A percentile compares a stretch with the other conserved stretches of the same genome.
Evolutionary conservation across 108 stramenopile species (phyloP).

Genomic region (Nannochloropsis oceanica): DNA sequence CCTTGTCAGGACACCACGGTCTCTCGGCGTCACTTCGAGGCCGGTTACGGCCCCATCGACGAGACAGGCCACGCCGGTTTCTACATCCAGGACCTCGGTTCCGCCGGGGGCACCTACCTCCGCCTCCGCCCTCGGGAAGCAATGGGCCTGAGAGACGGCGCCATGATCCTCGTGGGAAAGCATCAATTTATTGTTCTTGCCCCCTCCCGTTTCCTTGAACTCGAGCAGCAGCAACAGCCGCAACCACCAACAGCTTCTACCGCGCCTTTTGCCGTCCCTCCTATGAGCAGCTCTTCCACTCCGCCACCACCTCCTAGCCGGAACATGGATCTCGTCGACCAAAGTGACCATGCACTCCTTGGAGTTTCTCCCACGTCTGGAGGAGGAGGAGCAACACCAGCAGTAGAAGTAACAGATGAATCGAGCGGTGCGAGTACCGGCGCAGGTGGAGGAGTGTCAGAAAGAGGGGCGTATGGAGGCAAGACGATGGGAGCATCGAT

Average conservation of each 20-base stretch:
- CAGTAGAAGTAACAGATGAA: not conserved
- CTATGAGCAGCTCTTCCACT: not conserved
- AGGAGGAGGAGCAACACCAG: not conserved
- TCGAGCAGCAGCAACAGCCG: not conserved
- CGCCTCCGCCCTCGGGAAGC: not conserved
- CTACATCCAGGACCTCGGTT: conserved; percentile 18
- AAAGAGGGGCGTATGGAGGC: not conserved
- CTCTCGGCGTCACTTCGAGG: conserved; percentile 29
- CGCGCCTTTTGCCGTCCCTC: not conserved
- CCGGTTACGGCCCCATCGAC: not conserved
- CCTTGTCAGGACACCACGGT: conserved; percentile 15
- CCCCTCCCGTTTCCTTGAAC: not conserved
- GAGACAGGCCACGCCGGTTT: not conserved
- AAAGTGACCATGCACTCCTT: not conserved
- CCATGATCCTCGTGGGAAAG: conserved; percentile 31
- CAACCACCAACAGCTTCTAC: not conserved
- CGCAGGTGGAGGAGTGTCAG: not conserved
- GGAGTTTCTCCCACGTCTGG: not conserved
- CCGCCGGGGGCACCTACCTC: conserved; percentile 27
- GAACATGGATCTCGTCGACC: not conserved
- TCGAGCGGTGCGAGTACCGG: not conserved
- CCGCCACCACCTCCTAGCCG: not conserved
- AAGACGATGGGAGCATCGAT: not conserved
- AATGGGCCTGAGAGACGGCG: not conserved
- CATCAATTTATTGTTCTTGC: conserved; percentile 18